Base-by-base conservation (phyloP, 2,329 filamentous ascomycete genomes). In the Cadophora malorum region DNA sequence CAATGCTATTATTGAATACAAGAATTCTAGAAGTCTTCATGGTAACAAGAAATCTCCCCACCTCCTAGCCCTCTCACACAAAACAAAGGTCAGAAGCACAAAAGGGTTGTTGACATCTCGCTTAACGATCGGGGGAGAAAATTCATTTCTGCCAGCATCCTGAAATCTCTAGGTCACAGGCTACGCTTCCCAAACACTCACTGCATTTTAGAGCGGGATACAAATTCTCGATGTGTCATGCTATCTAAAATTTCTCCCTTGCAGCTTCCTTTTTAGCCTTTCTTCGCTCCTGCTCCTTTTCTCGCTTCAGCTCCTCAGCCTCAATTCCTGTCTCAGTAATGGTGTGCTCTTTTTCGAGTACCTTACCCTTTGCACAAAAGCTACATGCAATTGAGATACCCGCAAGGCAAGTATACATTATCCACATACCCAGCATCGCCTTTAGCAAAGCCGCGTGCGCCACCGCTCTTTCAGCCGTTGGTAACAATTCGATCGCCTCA, bases 311-410 rank as follows among this genome's bases (percentile, higher is more conserved):
- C 35, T 66, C 49, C 25, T 66, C 61, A 10, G 52, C 61, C 59
- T 66, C 63, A n/a, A 67, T 50, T 12, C 84, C 85, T 8, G 84
- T 86, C 74, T 80, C 83, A 19, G 83, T 86, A 76, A 86, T 84
- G 2, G 77, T 80, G 71, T 86, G 84, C 71, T 84, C 83, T 52
- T 77, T 81, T 41, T 77, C 83, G 75, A 86, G 71, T 10, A 77
- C 69, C 10, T 71, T 69, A 59, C 83, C 81, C 66, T 79, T 77
- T 63, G 86, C 79, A 65, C 85, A 84, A 4, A 73, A 64, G 63
- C 79, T 80, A 5, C 79, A 80, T 2, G 82, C 47, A 14, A 85
- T 63, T 0, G 79, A 70, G 28, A 68, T 41, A 23, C 50, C 70
- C 5, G 72, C 53, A 14, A 75, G 41, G 10, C 58, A 65, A 3